Conservation (phyloP, 495 filamentous ascomycete genomes). For the Penicillium bovifimosum region DNA sequence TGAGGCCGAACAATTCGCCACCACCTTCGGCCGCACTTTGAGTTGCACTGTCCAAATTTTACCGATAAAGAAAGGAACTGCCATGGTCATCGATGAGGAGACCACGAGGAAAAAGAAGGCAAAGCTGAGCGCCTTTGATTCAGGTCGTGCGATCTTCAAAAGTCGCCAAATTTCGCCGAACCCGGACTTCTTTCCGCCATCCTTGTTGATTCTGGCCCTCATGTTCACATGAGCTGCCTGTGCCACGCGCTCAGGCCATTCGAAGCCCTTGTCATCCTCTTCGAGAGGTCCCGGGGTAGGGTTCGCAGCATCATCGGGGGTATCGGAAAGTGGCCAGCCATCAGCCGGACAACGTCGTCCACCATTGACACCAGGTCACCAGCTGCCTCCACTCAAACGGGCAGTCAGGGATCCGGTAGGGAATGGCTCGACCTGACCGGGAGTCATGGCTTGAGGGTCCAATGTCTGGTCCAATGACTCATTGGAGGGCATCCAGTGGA, state of each 20-base stretch:
- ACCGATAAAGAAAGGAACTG: constrained; percentile 91
- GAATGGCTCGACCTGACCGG: no score
- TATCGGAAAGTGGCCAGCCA: no score
- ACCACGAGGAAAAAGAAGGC: constrained; percentile 81
- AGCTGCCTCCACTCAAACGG: no score
- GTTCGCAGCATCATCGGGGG: no score
- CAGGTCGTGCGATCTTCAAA: constrained; percentile 81
- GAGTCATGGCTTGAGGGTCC: no score
- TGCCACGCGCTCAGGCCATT: constrained; percentile 68
- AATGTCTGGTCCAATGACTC: no score
- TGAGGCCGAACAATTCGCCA: constrained; percentile 63
- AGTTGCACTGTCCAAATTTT: constrained; percentile 87
- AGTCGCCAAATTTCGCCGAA: constrained; percentile 78
- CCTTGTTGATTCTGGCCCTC: constrained; percentile 77
- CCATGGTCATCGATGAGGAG: constrained; percentile 87
- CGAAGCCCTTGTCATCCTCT: constrained; percentile 55
- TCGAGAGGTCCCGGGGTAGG: constrained; percentile 27
- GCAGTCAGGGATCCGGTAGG: no score
- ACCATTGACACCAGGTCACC: no score
- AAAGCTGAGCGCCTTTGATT: constrained; percentile 67
- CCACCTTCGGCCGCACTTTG: constrained; percentile 45
- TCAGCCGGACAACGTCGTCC: no score
- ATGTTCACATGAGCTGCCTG: constrained; percentile 89
- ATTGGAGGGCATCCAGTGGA: no score
- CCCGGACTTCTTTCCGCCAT: constrained; percentile 62